Evolutionary conservation across 2,329 filamentous ascomycete genomes (phyloP).

Genomic region (Penicillium oxalicum): DNA sequence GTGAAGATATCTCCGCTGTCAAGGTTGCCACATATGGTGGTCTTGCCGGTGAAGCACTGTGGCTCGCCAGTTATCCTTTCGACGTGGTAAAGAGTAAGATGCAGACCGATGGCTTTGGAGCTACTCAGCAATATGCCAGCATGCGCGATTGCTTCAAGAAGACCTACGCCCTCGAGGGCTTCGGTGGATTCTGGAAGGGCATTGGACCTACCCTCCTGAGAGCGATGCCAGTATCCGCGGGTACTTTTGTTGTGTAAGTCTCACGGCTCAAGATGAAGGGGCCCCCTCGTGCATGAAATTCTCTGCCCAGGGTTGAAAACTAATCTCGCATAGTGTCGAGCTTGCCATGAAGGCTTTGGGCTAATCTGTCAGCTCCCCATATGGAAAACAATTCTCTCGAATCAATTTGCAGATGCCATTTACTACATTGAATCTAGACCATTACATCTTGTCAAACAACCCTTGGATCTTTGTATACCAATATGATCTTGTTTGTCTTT

Average conservation of each 20-base stretch:
- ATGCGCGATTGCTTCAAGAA: constrained; percentile 89
- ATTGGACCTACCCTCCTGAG: constrained; percentile 83
- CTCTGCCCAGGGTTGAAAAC: neutral
- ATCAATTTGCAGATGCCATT: neutral
- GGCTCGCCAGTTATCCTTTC: constrained; percentile 89
- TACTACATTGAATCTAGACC: no score
- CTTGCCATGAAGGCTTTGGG: constrained; percentile 43
- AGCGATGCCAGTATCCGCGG: constrained; percentile 94
- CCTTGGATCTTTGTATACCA: no score
- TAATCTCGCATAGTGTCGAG: constrained; percentile 36
- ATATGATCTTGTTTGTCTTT: no score
- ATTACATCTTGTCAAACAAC: no score
- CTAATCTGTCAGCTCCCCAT: constrained; percentile 18
- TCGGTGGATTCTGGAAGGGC: constrained; percentile 88
- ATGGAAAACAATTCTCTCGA: constrained; percentile 8
- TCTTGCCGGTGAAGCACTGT: constrained; percentile 86
- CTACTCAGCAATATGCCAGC: constrained; percentile 62
- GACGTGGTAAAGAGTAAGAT: constrained; percentile 99
- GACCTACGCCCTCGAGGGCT: constrained; percentile 70
- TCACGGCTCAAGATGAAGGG: neutral
- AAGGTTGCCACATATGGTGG: constrained; percentile 93
- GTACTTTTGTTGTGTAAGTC: constrained; percentile 79
- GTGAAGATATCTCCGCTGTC: constrained; percentile 70
- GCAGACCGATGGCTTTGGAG: constrained; percentile 91
- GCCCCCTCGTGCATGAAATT: neutral